These are phyloP conservation scores for Durusdinium trenchii DNA, from an alignment of 73 alveolate species.

Conservation along the genomic window DNA sequence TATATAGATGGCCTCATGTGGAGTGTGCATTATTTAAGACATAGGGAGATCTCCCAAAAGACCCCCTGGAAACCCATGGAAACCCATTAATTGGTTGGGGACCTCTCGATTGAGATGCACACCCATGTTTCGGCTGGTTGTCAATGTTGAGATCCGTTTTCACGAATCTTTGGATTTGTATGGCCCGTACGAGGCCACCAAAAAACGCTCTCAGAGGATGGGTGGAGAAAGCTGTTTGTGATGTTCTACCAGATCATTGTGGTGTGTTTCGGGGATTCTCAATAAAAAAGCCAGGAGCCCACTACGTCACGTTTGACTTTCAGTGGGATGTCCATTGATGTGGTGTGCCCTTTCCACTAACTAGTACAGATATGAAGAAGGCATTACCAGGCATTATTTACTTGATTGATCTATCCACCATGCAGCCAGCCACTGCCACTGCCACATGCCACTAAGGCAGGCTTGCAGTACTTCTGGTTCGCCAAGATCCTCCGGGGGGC, in stretches of 20 bases:
- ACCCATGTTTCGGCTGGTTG: too few species aligned
- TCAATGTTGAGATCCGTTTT: too few species aligned
- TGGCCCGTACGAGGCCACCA: too few species aligned
- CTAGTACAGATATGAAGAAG: neutral
- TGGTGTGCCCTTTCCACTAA: neutral
- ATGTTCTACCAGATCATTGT: too few species aligned
- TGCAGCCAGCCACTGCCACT: neutral
- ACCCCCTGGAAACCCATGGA: too few species aligned
- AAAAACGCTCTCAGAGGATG: too few species aligned
- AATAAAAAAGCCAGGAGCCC: neutral
- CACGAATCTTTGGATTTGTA: too few species aligned
- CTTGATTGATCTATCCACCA: neutral
- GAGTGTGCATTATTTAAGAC: too few species aligned
- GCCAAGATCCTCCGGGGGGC: slow-evolving; percentile 44
- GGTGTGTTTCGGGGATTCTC: neutral
- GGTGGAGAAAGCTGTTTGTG: too few species aligned
- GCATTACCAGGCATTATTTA: neutral
- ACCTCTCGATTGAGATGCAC: too few species aligned
- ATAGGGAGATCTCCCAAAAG: too few species aligned
- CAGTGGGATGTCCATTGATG: neutral
- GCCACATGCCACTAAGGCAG: neutral
- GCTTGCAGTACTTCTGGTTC: slow-evolving; percentile 70
- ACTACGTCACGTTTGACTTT: neutral
- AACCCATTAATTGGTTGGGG: too few species aligned
- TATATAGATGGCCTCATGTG: neutral